Base-by-base conservation (phyloP, 371 early-diverging fungal genomes). In the Mucor plumbeus region DNA sequence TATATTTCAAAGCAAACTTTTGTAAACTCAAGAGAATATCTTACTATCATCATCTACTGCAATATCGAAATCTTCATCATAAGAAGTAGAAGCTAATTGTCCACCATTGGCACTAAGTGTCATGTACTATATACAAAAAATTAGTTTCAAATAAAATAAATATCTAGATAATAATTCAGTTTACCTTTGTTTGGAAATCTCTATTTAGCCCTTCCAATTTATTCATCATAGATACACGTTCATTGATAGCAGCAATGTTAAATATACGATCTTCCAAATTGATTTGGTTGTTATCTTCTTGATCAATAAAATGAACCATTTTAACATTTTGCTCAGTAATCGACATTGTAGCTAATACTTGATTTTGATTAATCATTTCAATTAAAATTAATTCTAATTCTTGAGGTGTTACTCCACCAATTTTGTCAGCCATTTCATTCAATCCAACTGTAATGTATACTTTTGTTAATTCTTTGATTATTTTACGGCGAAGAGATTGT, bases 391-490 rank as follows among this genome's bases (percentile, higher is more conserved):
- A 54, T 63, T 88, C 89, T 4, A 84, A 78, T 43, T 74, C 76
- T 17, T 65, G 19, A 26, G 68, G 58, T n/a, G 78, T 64, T 10
- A 68, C 36, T 4, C 36, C 43, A 5, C 68, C 80, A 76, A 71
- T 87, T 74, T 61, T 84, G 13, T 34, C 74, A 63, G 90, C 85
- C 74, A 94, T 91, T 63, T 93, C 92, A 35, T 70, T 64, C 36
- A 95, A 64, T 10, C 90, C 87, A 19, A 94, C 80, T 19, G 92
- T 93, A 50, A 92, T 68, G 68, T 93, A 93, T 0, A 94, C 92
- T 47, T 90, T 77, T 0, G 93, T 91, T 59, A 95, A 75, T 58
- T 86, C 82, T 68, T 87, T 87, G 58, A 95, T 91, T 40, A 81
- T 87, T 40, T 86, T 83, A 15, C 85, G 80, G 10, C 75, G 75